Percentiles rank a stretch among this genome's conserved stretches.
Evolutionary conservation across 2,329 filamentous ascomycete genomes (phyloP).

Genomic region (Phaeophleospora eucalypticola): DNA sequence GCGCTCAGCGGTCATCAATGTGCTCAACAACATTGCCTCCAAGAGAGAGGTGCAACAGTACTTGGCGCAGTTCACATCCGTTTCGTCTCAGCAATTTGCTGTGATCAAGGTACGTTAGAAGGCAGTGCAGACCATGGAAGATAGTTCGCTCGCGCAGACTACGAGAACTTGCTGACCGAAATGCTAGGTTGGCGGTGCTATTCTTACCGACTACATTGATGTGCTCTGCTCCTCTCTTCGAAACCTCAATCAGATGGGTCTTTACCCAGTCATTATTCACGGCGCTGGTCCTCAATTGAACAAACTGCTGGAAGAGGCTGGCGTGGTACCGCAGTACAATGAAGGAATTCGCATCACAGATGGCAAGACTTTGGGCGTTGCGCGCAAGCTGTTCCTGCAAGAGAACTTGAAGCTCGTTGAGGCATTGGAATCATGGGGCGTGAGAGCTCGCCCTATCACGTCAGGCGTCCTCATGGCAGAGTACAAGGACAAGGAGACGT

Average conservation of each 20-base stretch:
- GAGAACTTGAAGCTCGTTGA: conserved; percentile 93
- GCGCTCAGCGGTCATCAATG: conserved; percentile 77
- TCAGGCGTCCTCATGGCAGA: conserved; percentile 87
- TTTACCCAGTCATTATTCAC: conserved; percentile 94
- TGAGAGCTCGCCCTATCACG: conserved; percentile 82
- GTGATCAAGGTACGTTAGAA: conserved; percentile 74
- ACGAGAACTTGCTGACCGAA: not conserved
- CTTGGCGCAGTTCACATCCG: conserved; percentile 92
- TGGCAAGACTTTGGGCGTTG: conserved; percentile 86
- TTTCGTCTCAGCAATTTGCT: conserved; percentile 93
- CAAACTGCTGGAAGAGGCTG: conserved; percentile 80
- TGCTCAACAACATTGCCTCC: conserved; percentile 91
- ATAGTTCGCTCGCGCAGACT: too few relatives aligned
- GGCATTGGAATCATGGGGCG: conserved; percentile 82
- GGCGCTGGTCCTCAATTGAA: conserved; percentile 95
- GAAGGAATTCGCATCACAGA: conserved; percentile 96
- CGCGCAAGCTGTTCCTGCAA: conserved; percentile 86
- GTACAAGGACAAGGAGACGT: conserved; percentile 94
- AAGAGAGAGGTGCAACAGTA: conserved; percentile 97
- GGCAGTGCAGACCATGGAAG: too few relatives aligned
- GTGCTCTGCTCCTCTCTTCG: conserved; percentile 84
- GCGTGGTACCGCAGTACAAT: conserved; percentile 91
- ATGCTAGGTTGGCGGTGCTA: conserved; percentile 73
- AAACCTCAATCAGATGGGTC: conserved; percentile 88
- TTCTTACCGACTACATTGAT: conserved; percentile 89